A percentile compares a stretch with the other conserved stretches of the same genome.
Conservation (phyloP, 176 grass and related monocot species). For the Aegilops bicornis region DNA sequence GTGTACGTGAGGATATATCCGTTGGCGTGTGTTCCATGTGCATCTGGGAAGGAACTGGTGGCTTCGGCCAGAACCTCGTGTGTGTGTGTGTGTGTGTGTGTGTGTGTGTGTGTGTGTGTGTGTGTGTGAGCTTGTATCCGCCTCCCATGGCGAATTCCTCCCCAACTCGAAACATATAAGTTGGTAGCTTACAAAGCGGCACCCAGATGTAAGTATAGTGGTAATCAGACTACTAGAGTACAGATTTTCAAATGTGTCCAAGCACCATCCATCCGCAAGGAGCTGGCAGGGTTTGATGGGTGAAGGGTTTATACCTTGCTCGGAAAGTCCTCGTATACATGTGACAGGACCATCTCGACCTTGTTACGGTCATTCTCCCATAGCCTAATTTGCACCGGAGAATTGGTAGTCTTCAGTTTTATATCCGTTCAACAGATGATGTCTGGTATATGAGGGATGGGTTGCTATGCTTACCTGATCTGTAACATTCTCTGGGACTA, state of each 20-base stretch:
- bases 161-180: too few species aligned
- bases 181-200: too few species aligned
- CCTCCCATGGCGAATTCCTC: too few species aligned
- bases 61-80: too few species aligned
- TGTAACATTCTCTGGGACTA: slow-evolving; percentile 71
- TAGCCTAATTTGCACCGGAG: slow-evolving; percentile 61
- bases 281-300: not conserved
- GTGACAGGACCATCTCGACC: slow-evolving; percentile 62
- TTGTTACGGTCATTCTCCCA: slow-evolving; percentile 89
- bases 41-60: too few species aligned
- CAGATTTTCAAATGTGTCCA: not conserved
- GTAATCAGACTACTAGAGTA: not conserved
- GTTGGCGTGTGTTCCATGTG: too few species aligned
- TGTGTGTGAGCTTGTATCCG: too few species aligned
- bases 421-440: not conserved
- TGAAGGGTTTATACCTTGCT: slow-evolving; percentile 52
- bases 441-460: not conserved
- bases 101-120: too few species aligned
- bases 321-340: slow-evolving; percentile 87
- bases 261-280: too few species aligned
- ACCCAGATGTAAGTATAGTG: not conserved
- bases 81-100: too few species aligned
- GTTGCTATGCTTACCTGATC: slow-evolving; percentile 58
- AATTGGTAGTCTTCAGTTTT: not conserved
- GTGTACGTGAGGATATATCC: too few species aligned